Conservation (phyloP, 2,329 filamentous ascomycete species). For the Dryadomyces quercus-mongolicae region DNA sequence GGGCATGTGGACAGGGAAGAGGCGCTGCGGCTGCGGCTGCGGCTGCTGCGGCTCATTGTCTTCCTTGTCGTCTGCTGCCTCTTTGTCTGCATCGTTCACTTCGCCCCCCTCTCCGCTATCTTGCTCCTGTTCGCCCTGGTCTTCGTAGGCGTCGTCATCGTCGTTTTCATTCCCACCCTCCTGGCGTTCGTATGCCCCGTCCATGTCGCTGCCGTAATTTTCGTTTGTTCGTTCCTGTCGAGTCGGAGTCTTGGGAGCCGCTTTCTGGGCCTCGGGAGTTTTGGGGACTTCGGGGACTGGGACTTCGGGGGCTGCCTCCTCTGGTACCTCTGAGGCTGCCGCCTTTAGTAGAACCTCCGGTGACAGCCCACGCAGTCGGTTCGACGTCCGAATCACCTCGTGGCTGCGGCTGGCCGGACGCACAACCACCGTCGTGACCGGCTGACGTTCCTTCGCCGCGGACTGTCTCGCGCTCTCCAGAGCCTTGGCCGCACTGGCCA, state of each 20-base stretch:
- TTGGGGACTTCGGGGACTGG: no score
- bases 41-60: background rate
- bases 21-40: no score
- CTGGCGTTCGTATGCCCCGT: no score
- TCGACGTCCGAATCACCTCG: background rate
- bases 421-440: background rate
- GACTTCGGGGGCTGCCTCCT: background rate
- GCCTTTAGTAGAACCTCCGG: background rate
- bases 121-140: background rate
- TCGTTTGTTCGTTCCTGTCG: no score
- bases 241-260: no score
- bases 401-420: background rate
- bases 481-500: background rate
- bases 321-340: background rate
- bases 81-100: background rate
- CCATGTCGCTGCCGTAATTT: no score
- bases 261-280: no score
- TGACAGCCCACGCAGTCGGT: background rate
- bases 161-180: no score
- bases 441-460: background rate
- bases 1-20: background rate
- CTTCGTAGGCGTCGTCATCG: background rate
- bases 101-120: no score
- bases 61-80: background rate
- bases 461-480: background rate